These are phyloP conservation scores for Furcasterigmium furcatum DNA, from an alignment of 2,329 filamentous ascomycete species.

Conservation along the genomic window DNA sequence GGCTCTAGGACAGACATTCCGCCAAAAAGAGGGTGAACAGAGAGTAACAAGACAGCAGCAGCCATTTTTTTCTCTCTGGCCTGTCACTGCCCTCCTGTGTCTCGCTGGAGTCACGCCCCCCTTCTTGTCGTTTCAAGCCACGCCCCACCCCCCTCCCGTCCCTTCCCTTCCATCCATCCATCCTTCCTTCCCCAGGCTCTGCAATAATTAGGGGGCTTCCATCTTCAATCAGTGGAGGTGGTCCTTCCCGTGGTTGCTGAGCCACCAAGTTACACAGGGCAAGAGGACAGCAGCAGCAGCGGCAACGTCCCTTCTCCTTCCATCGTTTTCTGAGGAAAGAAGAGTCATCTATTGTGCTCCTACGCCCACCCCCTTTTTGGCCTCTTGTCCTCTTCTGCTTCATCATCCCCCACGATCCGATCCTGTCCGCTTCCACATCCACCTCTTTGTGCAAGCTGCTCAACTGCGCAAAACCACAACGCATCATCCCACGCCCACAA, in stretches of 20 bases:
- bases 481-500: neutral
- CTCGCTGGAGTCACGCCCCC: neutral
- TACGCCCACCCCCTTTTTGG: neutral
- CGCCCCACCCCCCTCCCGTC: neutral
- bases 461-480: neutral
- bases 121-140: neutral
- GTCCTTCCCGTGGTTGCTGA: neutral
- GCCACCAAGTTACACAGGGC: neutral
- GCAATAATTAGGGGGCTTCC: no score
- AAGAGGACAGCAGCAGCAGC: neutral
- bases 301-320: neutral
- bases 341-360: no score
- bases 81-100: neutral
- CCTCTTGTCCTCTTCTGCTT: neutral
- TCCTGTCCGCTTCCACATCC: neutral
- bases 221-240: no score
- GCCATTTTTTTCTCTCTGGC: no score
- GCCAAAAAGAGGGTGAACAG: neutral
- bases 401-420: constrained; percentile 2
- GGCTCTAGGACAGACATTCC: constrained; percentile 1
- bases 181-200: no score
- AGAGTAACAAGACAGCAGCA: no score
- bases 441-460: neutral
- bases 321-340: neutral
- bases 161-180: neutral